These are phyloP conservation scores for Plenodomus tracheiphilus DNA, from an alignment of 2,329 filamentous ascomycete species.

Conservation along the genomic window DNA sequence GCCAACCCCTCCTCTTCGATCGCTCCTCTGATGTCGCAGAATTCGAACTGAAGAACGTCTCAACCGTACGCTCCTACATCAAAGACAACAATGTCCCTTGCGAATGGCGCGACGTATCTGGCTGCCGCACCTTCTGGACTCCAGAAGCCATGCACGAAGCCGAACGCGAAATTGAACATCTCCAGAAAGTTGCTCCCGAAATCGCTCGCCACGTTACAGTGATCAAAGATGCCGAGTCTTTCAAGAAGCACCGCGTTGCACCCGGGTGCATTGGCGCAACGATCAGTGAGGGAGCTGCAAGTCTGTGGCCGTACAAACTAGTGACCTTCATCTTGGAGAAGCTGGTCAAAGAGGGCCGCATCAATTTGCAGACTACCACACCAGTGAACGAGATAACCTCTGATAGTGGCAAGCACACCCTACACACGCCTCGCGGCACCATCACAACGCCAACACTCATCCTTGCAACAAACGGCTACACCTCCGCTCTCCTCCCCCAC, in stretches of 20 bases:
- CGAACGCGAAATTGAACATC: conserved; percentile 53
- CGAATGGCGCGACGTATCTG: conserved; percentile 67
- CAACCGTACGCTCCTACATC: conserved; percentile 62
- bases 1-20: conserved; percentile 71
- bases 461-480: conserved; percentile 83
- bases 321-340: conserved; percentile 70
- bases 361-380: conserved; percentile 78
- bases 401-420: conserved; percentile 54
- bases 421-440: conserved; percentile 70
- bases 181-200: conserved; percentile 59
- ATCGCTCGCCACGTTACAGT: conserved; percentile 53
- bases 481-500: conserved; percentile 70
- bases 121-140: conserved; percentile 67
- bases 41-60: conserved; percentile 74
- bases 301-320: conserved; percentile 83
- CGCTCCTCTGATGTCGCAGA: conserved; percentile 62
- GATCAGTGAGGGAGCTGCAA: conserved; percentile 66
- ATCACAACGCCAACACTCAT: conserved; percentile 67
- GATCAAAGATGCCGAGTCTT: conserved; percentile 46
- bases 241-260: conserved; percentile 56
- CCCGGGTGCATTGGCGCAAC: conserved; percentile 63
- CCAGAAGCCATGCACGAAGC: conserved; percentile 59
- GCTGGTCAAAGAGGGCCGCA: conserved; percentile 53
- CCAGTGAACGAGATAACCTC: conserved; percentile 55
- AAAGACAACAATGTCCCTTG: conserved; percentile 63